phyloP scores from a whole-genome alignment of 768 basidiomycete genomes.

The Dictyophora rubrovolvata region DNA sequence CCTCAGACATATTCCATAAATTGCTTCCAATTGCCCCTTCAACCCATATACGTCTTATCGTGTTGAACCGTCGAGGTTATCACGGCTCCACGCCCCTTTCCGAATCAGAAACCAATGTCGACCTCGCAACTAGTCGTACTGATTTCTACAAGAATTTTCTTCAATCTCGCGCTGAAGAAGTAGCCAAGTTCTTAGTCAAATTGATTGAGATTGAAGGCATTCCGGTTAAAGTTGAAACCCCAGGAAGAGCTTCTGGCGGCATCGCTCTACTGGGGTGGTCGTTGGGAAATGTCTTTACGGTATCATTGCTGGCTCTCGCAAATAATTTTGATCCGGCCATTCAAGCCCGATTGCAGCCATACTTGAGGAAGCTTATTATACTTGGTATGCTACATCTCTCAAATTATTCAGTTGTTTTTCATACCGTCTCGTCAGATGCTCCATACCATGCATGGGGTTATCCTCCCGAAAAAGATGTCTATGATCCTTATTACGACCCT shows the following conservation, averaged over 20 bases:
- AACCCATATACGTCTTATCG: slow-evolving; percentile 25
- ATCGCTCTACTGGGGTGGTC: slow-evolving; percentile 28
- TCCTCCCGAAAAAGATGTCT: background rate
- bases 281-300: slow-evolving; percentile 18
- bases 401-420: background rate
- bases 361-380: slow-evolving; percentile 22
- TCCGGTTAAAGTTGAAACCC: slow-evolving; percentile 16
- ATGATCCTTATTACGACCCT: slow-evolving; percentile 1
- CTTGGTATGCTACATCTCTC: slow-evolving; percentile 17
- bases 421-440: background rate
- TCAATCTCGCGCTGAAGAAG: slow-evolving; percentile 23
- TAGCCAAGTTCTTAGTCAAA: slow-evolving; percentile 25
- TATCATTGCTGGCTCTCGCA: slow-evolving; percentile 19
- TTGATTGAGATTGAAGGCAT: slow-evolving; percentile 24
- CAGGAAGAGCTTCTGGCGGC: slow-evolving; percentile 19
- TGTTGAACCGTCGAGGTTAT: slow-evolving; percentile 28
- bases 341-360: slow-evolving; percentile 12
- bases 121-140: background rate
- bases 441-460: slow-evolving; percentile 1
- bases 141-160: slow-evolving; percentile 14
- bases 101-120: slow-evolving; percentile 16
- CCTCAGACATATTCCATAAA: slow-evolving; percentile 20
- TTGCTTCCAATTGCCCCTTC: slow-evolving; percentile 19
- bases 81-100: slow-evolving; percentile 27
- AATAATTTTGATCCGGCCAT: slow-evolving; percentile 16